Conservation (phyloP, 257 asterid species). For the Fraxinus anomala region DNA sequence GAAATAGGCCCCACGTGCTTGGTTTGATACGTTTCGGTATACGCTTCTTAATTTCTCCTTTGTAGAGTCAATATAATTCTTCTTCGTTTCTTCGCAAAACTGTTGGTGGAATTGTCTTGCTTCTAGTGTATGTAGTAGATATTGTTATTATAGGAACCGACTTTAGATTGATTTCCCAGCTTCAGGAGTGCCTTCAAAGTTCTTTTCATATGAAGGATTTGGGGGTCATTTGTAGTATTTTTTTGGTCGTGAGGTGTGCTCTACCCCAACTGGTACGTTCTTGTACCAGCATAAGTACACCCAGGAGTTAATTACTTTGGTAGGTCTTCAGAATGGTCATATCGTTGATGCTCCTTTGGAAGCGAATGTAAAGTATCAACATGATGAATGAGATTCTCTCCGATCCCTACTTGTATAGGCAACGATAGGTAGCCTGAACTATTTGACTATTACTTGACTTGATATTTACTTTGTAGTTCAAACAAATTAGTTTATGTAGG, state of each 20-base stretch:
- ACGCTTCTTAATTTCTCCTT: background rate
- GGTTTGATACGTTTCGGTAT: background rate
- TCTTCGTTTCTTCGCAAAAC: background rate
- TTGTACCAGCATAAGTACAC: slow-evolving; percentile 14
- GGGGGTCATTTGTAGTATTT: background rate
- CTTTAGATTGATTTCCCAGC: background rate
- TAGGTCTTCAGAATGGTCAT: background rate
- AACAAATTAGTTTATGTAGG: slow-evolving; percentile 3
- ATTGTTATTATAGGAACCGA: background rate
- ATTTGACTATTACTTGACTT: background rate
- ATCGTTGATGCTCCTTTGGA: background rate
- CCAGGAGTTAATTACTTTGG: background rate
- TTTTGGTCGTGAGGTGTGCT: background rate
- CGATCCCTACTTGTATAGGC: slow-evolving; percentile 14
- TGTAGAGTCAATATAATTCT: background rate
- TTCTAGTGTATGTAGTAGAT: background rate
- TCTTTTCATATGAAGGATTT: background rate
- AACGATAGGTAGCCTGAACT: background rate
- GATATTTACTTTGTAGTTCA: background rate
- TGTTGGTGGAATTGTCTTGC: background rate
- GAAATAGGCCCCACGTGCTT: background rate
- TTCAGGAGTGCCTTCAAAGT: background rate
- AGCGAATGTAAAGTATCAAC: slow-evolving; percentile 17
- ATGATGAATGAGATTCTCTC: slow-evolving; percentile 13
- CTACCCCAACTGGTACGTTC: background rate